phyloP scores from a whole-genome alignment of 2,329 filamentous ascomycete genomes.

The Botrytis fragariae region DNA sequence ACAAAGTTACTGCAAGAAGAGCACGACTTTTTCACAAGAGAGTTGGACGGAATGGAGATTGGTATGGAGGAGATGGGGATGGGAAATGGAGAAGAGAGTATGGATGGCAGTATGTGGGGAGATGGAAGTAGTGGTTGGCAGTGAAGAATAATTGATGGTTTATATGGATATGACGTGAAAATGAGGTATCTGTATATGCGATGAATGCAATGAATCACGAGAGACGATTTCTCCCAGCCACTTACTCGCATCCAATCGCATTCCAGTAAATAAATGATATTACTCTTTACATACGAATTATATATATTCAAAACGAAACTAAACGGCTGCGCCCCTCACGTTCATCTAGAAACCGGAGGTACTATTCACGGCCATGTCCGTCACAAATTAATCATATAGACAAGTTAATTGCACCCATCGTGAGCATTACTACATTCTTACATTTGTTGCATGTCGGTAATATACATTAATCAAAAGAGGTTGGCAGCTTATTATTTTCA shows the following conservation, averaged over 20 bases:
- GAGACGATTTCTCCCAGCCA: background rate
- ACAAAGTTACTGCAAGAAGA: conserved; percentile 63
- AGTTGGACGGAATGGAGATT: conserved; percentile 69
- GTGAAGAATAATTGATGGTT: background rate
- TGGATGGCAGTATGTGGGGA: conserved; percentile 17
- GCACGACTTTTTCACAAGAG: conserved; percentile 74
- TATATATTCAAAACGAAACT: conserved; percentile 1
- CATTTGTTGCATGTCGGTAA: background rate
- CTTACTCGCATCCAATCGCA: background rate
- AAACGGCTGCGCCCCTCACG: background rate
- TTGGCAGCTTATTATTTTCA: conserved; percentile 5
- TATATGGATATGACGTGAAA: background rate
- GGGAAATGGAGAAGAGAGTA: conserved; percentile 26
- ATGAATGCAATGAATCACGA: background rate
- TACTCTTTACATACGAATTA: background rate
- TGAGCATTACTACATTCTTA: background rate
- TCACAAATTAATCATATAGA: background rate
- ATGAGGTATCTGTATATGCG: background rate
- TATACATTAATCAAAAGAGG: conserved; percentile 12
- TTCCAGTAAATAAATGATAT: background rate
- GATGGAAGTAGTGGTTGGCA: conserved; percentile 7
- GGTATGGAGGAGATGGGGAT: conserved; percentile 32
- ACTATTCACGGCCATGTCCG: background rate
- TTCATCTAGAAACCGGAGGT: background rate
- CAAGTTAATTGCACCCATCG: background rate